A percentile compares a stretch with the other conserved stretches of the same genome.
These are phyloP conservation scores for Biscutella auriculata DNA, from an alignment of 441 rosid genomes.

Conservation along the genomic window DNA sequence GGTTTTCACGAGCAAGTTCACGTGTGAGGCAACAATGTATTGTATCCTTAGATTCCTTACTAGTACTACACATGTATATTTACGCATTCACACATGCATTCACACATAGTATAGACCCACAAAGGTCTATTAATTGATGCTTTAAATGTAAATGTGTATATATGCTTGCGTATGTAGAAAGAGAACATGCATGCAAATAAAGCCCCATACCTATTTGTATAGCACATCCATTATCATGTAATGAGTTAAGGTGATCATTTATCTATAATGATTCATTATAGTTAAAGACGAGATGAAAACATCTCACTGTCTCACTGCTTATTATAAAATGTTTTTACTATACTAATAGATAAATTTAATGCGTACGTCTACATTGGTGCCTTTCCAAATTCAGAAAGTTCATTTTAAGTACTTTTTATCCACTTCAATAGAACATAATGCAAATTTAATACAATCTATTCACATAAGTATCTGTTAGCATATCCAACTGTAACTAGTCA, in stretches of 20 bases:
- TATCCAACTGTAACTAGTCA: background rate
- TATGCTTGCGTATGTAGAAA: too few relatives aligned
- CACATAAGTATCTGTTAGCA: background rate
- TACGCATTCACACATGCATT: background rate
- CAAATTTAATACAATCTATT: too few relatives aligned
- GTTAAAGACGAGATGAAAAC: background rate
- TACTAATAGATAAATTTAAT: background rate
- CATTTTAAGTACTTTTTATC: background rate
- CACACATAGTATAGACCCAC: background rate
- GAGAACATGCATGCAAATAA: too few relatives aligned
- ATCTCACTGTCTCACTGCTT: background rate
- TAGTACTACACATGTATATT: slow-evolving; percentile 11
- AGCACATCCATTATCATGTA: slow-evolving; percentile 1
- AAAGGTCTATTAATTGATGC: too few relatives aligned
- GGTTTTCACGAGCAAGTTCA: slow-evolving; percentile 20
- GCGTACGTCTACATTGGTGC: background rate
- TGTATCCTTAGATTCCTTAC: slow-evolving; percentile 26
- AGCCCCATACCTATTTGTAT: too few relatives aligned
- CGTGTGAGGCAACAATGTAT: slow-evolving; percentile 14
- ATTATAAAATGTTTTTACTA: background rate
- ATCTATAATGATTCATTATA: too few relatives aligned
- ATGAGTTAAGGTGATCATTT: slow-evolving; percentile 3
- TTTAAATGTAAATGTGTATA: too few relatives aligned
- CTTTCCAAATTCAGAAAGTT: slow-evolving; percentile 9
- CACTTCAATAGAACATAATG: background rate